phyloP scores from a whole-genome alignment of 2,329 filamentous ascomycete species.

The Exophiala lecanii-corni region DNA sequence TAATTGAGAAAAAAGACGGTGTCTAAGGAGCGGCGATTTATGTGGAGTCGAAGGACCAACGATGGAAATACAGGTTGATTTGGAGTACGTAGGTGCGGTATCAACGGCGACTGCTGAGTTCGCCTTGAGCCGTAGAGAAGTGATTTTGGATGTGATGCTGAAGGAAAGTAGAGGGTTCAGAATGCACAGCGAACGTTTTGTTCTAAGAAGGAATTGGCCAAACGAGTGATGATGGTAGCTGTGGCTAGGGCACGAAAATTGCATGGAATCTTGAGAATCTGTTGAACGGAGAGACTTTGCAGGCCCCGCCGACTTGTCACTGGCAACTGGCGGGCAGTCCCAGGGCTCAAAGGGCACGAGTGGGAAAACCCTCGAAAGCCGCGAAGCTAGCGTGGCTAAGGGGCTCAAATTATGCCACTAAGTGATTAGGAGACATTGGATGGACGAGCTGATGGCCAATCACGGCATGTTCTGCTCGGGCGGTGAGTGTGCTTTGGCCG shows the following conservation, averaged over 20 bases:
- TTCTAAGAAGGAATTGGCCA: too few relatives aligned
- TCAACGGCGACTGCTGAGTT: neutral
- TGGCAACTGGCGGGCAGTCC: too few relatives aligned
- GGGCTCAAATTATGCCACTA: neutral
- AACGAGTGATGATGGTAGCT: neutral
- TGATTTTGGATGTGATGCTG: too few relatives aligned
- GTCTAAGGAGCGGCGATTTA: constrained; percentile 2
- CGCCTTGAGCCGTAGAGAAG: too few relatives aligned
- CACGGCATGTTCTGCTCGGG: neutral
- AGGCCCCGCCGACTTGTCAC: neutral
- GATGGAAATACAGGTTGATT: too few relatives aligned
- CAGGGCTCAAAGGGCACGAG: too few relatives aligned
- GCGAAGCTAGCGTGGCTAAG: neutral
- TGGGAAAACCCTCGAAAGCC: too few relatives aligned
- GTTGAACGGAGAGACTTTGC: neutral
- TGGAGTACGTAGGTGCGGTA: neutral
- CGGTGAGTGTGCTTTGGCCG: neutral
- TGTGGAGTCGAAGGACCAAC: constrained; percentile 12
- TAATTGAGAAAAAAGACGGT: constrained; percentile 1
- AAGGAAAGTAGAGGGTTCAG: too few relatives aligned
- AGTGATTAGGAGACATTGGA: neutral
- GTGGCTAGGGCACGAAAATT: constrained; percentile 1
- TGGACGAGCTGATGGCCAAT: neutral
- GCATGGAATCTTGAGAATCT: neutral
- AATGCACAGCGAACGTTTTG: too few relatives aligned